These are phyloP conservation scores for Ophiostoma perfectum DNA, from an alignment of 2,329 filamentous ascomycete species.

Conservation along the genomic window DNA sequence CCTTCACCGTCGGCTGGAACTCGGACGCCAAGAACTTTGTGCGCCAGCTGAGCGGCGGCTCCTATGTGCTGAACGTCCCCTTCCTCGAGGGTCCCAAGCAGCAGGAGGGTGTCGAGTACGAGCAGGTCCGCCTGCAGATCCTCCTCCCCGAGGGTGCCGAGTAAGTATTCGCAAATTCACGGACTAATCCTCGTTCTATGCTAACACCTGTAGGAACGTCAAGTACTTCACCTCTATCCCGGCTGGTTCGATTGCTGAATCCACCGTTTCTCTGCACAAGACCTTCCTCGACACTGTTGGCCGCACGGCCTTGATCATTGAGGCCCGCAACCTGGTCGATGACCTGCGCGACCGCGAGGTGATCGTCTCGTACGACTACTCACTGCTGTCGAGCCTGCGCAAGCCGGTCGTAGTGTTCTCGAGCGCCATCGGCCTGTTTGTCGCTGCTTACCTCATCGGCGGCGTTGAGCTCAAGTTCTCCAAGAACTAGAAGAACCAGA, in stretches of 20 bases:
- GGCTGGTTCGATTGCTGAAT: constrained; percentile 52
- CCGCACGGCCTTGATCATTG: constrained; percentile 74
- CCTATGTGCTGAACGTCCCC: constrained; percentile 83
- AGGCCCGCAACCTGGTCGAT: constrained; percentile 81
- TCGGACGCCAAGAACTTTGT: constrained; percentile 73
- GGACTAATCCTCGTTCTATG: too few relatives aligned
- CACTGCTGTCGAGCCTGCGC: constrained; percentile 65
- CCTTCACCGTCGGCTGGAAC: constrained; percentile 95
- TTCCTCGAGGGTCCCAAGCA: constrained; percentile 91
- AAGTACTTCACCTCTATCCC: constrained; percentile 72
- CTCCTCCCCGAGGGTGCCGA: constrained; percentile 87
- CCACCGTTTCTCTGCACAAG: constrained; percentile 60
- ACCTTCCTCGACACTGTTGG: constrained; percentile 94
- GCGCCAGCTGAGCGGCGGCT: constrained; percentile 55
- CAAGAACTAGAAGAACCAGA: constrained; percentile 22
- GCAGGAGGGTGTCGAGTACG: constrained; percentile 79
- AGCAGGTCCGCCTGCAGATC: constrained; percentile 70
- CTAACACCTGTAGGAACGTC: constrained; percentile 56
- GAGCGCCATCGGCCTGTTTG: constrained; percentile 68
- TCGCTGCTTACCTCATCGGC: constrained; percentile 67
- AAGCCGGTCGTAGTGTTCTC: constrained; percentile 81
- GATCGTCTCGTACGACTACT: constrained; percentile 82
- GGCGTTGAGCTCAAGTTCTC: constrained; percentile 76
- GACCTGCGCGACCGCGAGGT: constrained; percentile 80
- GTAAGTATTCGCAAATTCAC: too few relatives aligned